These are phyloP conservation scores for Fusarium sp. DNA, from an alignment of 2,329 filamentous ascomycete genomes.

Conservation along the genomic window DNA sequence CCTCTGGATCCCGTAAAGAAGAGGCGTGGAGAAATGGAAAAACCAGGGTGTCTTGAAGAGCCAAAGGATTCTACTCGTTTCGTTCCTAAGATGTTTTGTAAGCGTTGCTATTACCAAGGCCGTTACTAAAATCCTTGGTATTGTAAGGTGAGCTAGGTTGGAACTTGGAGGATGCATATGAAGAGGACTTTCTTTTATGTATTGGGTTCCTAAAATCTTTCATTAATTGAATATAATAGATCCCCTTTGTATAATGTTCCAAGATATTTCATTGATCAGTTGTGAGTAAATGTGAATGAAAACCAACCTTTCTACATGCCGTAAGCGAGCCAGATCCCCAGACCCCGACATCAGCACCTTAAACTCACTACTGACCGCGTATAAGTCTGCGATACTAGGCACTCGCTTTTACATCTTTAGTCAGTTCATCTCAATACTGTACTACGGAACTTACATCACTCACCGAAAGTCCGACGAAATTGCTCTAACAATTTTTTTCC, in stretches of 20 bases:
- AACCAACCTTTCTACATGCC: accelerated
- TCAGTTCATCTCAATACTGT: no score
- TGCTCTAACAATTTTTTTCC: not conserved
- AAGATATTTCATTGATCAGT: accelerated
- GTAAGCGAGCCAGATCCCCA: accelerated
- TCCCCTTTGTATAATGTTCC: no score
- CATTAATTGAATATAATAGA: not conserved
- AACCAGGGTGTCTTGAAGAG: not conserved
- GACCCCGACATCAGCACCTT: not conserved
- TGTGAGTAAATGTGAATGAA: not conserved
- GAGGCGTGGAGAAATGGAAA: no score
- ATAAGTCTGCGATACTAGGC: not conserved
- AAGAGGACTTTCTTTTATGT: accelerated
- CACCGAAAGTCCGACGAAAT: not conserved
- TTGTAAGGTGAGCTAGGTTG: no score
- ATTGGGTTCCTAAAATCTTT: no score
- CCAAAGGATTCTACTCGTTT: not conserved
- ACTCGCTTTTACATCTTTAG: accelerated
- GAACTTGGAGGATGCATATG: not conserved
- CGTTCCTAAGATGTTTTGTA: not conserved
- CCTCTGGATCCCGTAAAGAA: not conserved
- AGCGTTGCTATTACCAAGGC: not conserved
- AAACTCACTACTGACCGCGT: not conserved
- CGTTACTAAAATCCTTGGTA: not conserved
- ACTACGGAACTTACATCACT: not conserved